These are phyloP conservation scores for Thalassiosira mediterranea DNA, from an alignment of 352 stramenopile genomes.

Conservation along the genomic window DNA sequence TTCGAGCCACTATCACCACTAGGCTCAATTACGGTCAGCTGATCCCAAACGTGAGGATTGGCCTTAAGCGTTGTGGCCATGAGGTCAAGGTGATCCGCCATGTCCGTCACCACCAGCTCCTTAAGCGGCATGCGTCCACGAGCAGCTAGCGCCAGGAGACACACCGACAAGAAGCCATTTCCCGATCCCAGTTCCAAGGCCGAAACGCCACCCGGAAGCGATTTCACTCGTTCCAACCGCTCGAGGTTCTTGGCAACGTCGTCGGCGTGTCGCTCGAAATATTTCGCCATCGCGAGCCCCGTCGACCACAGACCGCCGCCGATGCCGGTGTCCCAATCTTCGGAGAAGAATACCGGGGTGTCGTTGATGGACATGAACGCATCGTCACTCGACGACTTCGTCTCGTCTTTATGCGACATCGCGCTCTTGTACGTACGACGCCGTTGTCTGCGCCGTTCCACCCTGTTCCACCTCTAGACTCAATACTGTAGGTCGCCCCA, in stretches of 20 bases:
- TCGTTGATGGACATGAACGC: conserved; percentile 55
- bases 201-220: conserved; percentile 13
- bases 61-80: conserved; percentile 63
- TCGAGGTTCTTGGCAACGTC: conserved; percentile 28
- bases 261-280: conserved; percentile 58
- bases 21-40: conserved; percentile 10
- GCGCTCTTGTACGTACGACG: too few species aligned
- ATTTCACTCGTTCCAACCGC: conserved; percentile 22
- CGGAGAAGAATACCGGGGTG: conserved; percentile 62
- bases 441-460: too few species aligned
- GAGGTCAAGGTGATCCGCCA: conserved; percentile 67
- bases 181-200: conserved; percentile 76
- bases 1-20: neutral
- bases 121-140: conserved; percentile 22
- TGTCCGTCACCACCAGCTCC: conserved; percentile 69
- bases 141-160: conserved; percentile 51
- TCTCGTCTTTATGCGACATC: too few species aligned
- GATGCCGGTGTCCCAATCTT: conserved; percentile 77
- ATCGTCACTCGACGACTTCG: too few species aligned
- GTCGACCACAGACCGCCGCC: conserved; percentile 79
- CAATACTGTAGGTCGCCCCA: too few species aligned
- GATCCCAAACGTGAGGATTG: conserved; percentile 57
- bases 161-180: conserved; percentile 77
- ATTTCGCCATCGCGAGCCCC: conserved; percentile 66
- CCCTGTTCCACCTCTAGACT: too few species aligned